Percentiles rank a stretch among this genome's conserved stretches.
These are phyloP conservation scores for Fraxinus paxiana DNA, from an alignment of 305 asterid genomes.

Conservation along the genomic window DNA sequence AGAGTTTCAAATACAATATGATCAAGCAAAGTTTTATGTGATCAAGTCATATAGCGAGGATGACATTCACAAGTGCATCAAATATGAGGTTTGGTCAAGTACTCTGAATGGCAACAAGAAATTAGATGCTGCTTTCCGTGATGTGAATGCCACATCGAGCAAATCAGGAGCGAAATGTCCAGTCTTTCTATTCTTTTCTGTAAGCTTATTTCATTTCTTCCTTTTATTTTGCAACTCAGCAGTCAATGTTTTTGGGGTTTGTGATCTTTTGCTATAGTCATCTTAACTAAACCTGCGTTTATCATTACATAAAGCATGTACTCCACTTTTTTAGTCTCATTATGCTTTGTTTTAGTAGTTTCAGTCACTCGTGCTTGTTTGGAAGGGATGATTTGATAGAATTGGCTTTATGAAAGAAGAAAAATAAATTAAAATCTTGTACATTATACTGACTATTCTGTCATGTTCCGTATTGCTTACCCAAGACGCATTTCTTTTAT, in stretches of 20 bases:
- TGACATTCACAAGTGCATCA: slow-evolving; percentile 59
- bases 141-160: slow-evolving; percentile 39
- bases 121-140: slow-evolving; percentile 50
- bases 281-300: not conserved
- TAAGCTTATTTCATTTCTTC: slow-evolving; percentile 22
- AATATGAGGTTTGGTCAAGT: slow-evolving; percentile 72
- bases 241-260: not conserved
- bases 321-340: not conserved
- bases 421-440: not conserved
- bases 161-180: slow-evolving; percentile 48
- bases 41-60: slow-evolving; percentile 71
- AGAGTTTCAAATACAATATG: slow-evolving; percentile 48
- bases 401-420: not conserved
- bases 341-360: not conserved
- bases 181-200: slow-evolving; percentile 62
- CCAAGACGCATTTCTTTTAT: not conserved
- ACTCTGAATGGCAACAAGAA: slow-evolving; percentile 64
- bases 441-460: not conserved
- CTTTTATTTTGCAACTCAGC: not conserved
- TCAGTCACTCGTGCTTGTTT: not conserved
- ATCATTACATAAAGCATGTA: not conserved
- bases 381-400: not conserved
- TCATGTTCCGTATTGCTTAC: not conserved
- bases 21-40: slow-evolving; percentile 51
- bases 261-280: not conserved